Evolutionary conservation across 148 eudicot genomes (phyloP).

Genomic region (Vaccinium corymbosum): DNA sequence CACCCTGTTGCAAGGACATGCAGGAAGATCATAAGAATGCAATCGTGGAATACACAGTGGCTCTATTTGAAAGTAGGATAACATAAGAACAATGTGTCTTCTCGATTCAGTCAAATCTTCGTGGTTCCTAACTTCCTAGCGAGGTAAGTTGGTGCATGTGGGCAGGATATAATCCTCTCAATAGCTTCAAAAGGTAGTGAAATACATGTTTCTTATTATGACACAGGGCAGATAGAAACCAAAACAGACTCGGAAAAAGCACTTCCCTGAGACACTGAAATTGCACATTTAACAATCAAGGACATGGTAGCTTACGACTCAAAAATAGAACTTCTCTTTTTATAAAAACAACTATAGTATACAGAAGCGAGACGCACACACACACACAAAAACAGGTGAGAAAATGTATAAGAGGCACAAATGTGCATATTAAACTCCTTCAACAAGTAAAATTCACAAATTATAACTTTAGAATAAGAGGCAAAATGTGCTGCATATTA

Average conservation of each 20-base stretch:
- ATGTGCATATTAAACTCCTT: neutral
- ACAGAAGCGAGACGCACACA: neutral
- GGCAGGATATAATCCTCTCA: neutral
- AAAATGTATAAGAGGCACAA: neutral
- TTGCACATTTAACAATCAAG: neutral
- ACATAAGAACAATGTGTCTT: neutral
- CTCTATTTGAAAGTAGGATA: neutral
- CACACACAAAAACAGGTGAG: neutral
- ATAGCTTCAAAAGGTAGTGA: neutral
- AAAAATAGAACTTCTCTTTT: neutral
- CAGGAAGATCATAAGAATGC: constrained; percentile 12
- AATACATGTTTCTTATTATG: neutral
- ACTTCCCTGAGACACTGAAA: neutral
- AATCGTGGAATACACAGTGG: neutral
- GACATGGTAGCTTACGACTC: neutral
- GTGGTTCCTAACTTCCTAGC: neutral
- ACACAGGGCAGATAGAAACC: neutral
- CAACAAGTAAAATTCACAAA: too few species aligned
- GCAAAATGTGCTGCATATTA: neutral
- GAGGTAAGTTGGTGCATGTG: neutral
- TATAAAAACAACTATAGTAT: neutral
- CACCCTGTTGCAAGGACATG: constrained; percentile 36
- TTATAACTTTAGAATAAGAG: neutral
- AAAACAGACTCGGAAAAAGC: neutral
- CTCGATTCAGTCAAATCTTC: neutral